Evolutionary conservation across 2,329 filamentous ascomycete species (phyloP).

Genomic region (Hymenoscyphus repandus): DNA sequence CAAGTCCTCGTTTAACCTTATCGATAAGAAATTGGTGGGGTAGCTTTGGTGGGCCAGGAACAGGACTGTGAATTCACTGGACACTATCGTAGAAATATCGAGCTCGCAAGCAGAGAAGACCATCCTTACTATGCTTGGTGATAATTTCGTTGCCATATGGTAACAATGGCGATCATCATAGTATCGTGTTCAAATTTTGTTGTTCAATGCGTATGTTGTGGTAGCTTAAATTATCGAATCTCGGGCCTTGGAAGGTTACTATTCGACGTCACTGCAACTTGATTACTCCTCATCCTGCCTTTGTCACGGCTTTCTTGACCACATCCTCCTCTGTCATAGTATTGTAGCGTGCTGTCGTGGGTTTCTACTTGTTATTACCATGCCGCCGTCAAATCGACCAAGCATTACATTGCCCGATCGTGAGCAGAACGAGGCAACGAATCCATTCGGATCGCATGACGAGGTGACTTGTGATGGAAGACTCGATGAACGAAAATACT

Average conservation of each 20-base stretch:
- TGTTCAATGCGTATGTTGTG: no score
- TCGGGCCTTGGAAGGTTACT: no score
- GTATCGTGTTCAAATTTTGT: no score
- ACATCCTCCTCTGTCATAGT: no score
- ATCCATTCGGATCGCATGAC: conserved; percentile 14
- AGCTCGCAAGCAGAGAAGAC: no score
- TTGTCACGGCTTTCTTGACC: neutral
- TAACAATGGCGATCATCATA: no score
- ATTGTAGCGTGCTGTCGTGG: no score
- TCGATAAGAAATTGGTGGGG: neutral
- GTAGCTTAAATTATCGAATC: no score
- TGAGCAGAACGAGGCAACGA: conserved; percentile 11
- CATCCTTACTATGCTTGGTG: no score
- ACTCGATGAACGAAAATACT: neutral
- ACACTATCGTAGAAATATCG: neutral
- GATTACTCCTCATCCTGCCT: neutral
- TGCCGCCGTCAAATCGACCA: conserved; percentile 12
- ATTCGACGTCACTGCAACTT: neutral
- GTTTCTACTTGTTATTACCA: conserved; percentile 1
- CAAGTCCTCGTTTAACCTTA: neutral
- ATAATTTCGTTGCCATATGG: no score
- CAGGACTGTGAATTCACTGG: neutral
- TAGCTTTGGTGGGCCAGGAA: neutral
- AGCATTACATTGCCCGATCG: conserved; percentile 15
- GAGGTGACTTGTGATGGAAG: conserved; percentile 10